phyloP scores from a whole-genome alignment of 176 grass and related monocot species.

The Musa troglodytarum region DNA sequence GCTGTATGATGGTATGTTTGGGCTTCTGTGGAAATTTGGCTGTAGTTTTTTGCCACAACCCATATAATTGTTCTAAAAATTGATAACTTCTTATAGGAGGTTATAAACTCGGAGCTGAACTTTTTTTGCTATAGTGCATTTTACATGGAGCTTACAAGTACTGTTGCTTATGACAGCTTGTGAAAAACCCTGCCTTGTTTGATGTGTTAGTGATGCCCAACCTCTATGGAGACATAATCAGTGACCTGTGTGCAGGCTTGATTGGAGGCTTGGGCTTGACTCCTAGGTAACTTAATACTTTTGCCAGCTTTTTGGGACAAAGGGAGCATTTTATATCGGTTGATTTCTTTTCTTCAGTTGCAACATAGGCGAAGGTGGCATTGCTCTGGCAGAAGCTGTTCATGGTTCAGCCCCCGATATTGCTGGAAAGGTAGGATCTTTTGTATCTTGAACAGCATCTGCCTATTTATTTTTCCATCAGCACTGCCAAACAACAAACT shows the following conservation, averaged over 20 bases:
- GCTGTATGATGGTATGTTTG: slow-evolving; percentile 82
- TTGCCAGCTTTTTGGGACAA: slow-evolving; percentile 1
- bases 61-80: background rate
- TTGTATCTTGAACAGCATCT: background rate
- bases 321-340: slow-evolving; percentile 4
- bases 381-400: slow-evolving; percentile 90
- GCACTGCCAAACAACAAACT: no score
- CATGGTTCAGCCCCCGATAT: slow-evolving; percentile 98
- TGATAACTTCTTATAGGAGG: background rate
- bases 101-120: background rate
- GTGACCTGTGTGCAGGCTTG: slow-evolving; percentile 90
- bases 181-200: slow-evolving; percentile 83
- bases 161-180: slow-evolving; percentile 42
- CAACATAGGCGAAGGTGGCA: slow-evolving; percentile 98
- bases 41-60: background rate
- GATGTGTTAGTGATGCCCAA: slow-evolving; percentile 99
- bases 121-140: no score
- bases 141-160: background rate
- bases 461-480: no score
- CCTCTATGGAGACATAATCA: slow-evolving; percentile 97
- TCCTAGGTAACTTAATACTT: slow-evolving; percentile 52
- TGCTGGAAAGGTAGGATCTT: slow-evolving; percentile 61
- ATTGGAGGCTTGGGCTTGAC: slow-evolving; percentile 90
- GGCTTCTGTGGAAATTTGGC: background rate
- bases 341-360: slow-evolving; percentile 34